These are phyloP conservation scores for Tulasnella sp. DNA, from an alignment of 768 basidiomycete species.

Conservation along the genomic window DNA sequence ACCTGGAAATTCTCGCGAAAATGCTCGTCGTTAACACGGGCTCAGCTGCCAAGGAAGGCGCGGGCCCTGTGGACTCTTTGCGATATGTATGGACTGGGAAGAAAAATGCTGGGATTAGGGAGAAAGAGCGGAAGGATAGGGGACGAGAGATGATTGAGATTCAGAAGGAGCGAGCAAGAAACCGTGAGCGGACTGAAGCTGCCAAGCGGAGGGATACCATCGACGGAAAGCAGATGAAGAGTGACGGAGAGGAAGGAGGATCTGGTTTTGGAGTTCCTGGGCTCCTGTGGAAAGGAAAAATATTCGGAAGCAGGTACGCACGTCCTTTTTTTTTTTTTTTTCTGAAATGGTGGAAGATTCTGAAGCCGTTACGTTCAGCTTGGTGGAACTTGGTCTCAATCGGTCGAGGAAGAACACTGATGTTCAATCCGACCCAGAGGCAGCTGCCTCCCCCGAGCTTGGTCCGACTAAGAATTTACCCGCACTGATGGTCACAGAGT, in stretches of 20 bases:
- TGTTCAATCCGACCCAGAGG: slow-evolving; percentile 10
- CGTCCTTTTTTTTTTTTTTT: not conserved
- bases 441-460: not conserved
- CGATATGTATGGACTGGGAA: slow-evolving; percentile 28
- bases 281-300: slow-evolving; percentile 26
- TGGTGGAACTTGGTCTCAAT: slow-evolving; percentile 4
- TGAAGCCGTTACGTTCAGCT: not conserved
- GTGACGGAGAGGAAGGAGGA: slow-evolving; percentile 34
- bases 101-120: slow-evolving; percentile 23
- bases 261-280: slow-evolving; percentile 21
- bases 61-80: slow-evolving; percentile 12
- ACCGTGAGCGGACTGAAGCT: not conserved
- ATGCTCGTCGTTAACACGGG: slow-evolving; percentile 26
- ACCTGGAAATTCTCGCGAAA: slow-evolving; percentile 42
- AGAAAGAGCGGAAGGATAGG: slow-evolving; percentile 22
- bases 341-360: not conserved
- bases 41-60: not conserved
- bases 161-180: not conserved
- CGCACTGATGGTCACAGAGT: not conserved
- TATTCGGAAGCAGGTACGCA: slow-evolving; percentile 1
- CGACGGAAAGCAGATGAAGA: slow-evolving; percentile 37
- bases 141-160: slow-evolving; percentile 18
- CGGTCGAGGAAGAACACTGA: slow-evolving; percentile 6
- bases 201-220: slow-evolving; percentile 29
- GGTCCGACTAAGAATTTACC: not conserved